Percentiles rank a stretch among this genome's conserved stretches.
These are phyloP conservation scores for Mortierella sp. DNA, from an alignment of 371 early-diverging fungal genomes.

Conservation along the genomic window DNA sequence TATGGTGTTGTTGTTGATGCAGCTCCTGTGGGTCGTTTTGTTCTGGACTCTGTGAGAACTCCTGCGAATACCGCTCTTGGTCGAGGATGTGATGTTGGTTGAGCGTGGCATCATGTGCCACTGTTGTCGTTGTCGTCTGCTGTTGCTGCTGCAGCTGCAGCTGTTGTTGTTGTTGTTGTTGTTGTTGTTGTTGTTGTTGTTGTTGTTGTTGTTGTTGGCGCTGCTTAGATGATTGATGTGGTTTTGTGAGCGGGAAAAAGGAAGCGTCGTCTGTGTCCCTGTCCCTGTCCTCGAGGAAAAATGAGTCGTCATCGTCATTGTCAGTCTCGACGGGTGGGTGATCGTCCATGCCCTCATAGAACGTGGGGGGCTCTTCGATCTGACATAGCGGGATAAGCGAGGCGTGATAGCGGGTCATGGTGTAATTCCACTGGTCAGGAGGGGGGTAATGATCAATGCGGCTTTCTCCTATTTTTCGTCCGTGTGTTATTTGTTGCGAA, in stretches of 20 bases:
- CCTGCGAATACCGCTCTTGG: conserved; percentile 24
- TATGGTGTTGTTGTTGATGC: background rate
- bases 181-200: conserved; percentile 18
- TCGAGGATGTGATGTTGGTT: conserved; percentile 12
- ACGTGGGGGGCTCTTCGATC: conserved; percentile 49
- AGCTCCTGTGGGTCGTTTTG: conserved; percentile 9
- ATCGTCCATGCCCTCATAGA: conserved; percentile 46
- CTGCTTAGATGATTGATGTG: conserved; percentile 18
- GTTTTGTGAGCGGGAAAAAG: conserved; percentile 27
- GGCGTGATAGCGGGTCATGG: conserved; percentile 55
- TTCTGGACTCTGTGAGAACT: background rate
- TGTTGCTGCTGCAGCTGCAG: background rate
- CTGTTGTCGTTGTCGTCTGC: conserved; percentile 11
- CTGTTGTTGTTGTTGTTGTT: too few relatives aligned
- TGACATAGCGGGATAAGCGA: conserved; percentile 50
- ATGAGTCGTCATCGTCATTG: conserved; percentile 18
- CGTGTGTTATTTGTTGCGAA: background rate
- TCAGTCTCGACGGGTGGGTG: conserved; percentile 14
- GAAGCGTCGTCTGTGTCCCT: conserved; percentile 13
- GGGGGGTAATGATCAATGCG: conserved; percentile 49
- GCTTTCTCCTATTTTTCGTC: conserved; percentile 40
- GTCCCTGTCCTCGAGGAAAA: conserved; percentile 15
- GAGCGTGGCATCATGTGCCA: background rate
- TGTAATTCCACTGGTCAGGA: conserved; percentile 55
- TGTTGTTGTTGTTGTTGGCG: conserved; percentile 13